Evolutionary conservation across 2,329 filamentous ascomycete genomes (phyloP), one percentile per base, ranked within the genome.

Genomic region (Verticillium nubilum): DNA sequence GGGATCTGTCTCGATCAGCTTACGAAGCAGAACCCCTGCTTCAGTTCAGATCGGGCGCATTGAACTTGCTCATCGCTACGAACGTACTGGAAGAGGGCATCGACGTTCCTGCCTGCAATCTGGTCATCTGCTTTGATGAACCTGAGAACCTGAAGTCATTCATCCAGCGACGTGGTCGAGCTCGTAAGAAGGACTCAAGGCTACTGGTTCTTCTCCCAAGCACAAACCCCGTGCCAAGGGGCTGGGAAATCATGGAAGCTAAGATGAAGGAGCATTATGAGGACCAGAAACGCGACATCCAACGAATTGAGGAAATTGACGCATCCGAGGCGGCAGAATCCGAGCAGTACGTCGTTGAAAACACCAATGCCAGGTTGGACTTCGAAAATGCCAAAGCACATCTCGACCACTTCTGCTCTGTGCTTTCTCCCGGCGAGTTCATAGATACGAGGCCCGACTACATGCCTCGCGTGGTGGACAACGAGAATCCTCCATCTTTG

Each of bases 351-450:
- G 64, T 67, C 17, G 72, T 82, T 5, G 61, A 74, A 25, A 62
- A 71, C 25, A 82, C 79, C 0, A 75, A 87, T 4, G 91, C 91
- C 0, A 73, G 85, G 13, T 75, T 97, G 15, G 89, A 89, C 12
- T 79, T 92, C 1, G 83, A 90, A 37, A 90, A 90, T 64, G 89
- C 91, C 1, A 84, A 88, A 54, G 73, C 80, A n/a, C 92, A 95
- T 70, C 80, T 98, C 1, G 79, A 90, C 54, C 91, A 96, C 71
- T 96, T 97, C 66, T 97, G 93, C 71, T 76, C 78, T 0, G 80
- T 81, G 0, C 70, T 92, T 0, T 80, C 83, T 0, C 74, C 75
- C 0, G 77, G 76, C 1, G 81, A 84, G 27, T 91, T 86, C 67
- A 78, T 87, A 6, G 85, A 92, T 64, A 75, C 76, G 19, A 77